These are phyloP conservation scores for Globisporangium cederbergense DNA, from an alignment of 352 stramenopile genomes.

Conservation along the genomic window DNA sequence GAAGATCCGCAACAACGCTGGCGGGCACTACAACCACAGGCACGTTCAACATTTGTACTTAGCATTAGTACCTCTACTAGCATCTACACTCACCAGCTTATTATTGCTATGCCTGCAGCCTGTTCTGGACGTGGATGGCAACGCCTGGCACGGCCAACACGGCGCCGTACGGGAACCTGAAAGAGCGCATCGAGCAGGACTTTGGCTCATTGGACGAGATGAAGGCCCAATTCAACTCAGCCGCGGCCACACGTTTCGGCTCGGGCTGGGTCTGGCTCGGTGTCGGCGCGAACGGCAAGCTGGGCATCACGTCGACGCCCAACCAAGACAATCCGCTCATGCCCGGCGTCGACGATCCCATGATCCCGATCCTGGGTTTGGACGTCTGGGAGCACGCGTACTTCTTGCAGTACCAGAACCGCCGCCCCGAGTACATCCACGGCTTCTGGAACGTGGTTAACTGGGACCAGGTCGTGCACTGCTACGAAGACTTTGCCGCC, in stretches of 20 bases:
- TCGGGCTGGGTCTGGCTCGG: constrained; percentile 62
- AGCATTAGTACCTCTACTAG: not conserved
- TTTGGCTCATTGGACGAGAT: constrained; percentile 77
- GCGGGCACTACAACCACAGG: constrained; percentile 39
- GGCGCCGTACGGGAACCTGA: constrained; percentile 36
- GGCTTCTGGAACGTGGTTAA: constrained; percentile 93
- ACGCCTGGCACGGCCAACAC: constrained; percentile 34
- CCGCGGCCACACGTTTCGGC: constrained; percentile 54
- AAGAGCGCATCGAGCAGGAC: constrained; percentile 44
- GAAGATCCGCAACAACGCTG: constrained; percentile 38
- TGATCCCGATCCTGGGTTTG: constrained; percentile 92
- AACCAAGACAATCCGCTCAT: constrained; percentile 95
- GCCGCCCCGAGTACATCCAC: constrained; percentile 84
- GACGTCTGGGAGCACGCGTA: constrained; percentile 97
- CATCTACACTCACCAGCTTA: too few species aligned
- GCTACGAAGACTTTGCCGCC: constrained; percentile 55
- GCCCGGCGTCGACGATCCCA: constrained; percentile 62
- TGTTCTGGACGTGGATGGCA: constrained; percentile 82
- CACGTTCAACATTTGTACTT: not conserved
- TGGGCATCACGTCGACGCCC: constrained; percentile 93
- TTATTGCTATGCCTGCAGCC: constrained; percentile 19
- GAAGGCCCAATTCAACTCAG: constrained; percentile 49
- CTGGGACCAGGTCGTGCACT: constrained; percentile 59
- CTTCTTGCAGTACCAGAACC: constrained; percentile 92
- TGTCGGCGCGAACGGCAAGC: constrained; percentile 63